phyloP scores from a whole-genome alignment of 2,329 filamentous ascomycete species.

The Botryotinia narcissicola region DNA sequence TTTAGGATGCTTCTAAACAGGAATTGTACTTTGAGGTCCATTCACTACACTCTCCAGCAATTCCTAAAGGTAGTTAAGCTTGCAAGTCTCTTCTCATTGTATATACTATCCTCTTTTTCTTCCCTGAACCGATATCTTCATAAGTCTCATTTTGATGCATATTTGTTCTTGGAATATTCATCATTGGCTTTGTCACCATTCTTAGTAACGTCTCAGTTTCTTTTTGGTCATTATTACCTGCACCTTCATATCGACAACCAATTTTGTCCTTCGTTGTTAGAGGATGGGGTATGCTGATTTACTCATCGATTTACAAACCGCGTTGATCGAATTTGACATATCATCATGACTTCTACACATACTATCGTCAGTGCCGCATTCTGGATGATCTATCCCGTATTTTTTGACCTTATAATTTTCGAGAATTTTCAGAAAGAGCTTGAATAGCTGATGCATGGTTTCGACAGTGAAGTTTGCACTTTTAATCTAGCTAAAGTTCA shows the following conservation, averaged over 20 bases:
- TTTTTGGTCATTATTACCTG: not conserved
- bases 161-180: not conserved
- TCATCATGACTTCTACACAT: too few species aligned
- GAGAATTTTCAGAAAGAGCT: too few species aligned
- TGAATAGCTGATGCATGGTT: slow-evolving; percentile 21
- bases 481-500: slow-evolving; percentile 21
- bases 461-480: slow-evolving; percentile 12
- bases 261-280: not conserved
- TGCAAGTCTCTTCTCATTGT: not conserved
- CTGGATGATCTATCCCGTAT: too few species aligned
- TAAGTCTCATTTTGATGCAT: not conserved
- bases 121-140: not conserved
- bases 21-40: not conserved
- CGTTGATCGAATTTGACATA: too few species aligned
- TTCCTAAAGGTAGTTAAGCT: not conserved
- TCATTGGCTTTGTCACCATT: not conserved
- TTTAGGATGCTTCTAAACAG: not conserved
- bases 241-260: not conserved
- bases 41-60: not conserved
- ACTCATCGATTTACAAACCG: too few species aligned
- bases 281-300: not conserved
- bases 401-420: too few species aligned
- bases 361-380: too few species aligned
- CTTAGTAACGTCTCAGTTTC: not conserved
- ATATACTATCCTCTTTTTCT: not conserved